phyloP scores from a whole-genome alignment of 2,329 filamentous ascomycete species.

The Aspergillus sp. region DNA sequence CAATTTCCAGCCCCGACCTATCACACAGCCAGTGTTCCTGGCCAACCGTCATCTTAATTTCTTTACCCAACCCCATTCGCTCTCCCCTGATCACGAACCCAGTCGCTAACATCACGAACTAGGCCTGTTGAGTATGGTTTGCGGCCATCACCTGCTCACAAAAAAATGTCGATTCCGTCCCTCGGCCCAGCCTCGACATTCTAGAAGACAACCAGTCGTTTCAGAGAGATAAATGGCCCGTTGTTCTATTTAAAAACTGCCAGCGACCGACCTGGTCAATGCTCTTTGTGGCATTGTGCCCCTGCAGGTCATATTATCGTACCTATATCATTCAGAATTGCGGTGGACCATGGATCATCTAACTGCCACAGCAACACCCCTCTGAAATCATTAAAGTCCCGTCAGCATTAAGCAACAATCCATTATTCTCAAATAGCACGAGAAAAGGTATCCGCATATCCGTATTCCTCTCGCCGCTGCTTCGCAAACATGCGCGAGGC shows the following conservation, averaged over 20 bases:
- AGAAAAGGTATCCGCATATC: neutral
- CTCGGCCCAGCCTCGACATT: neutral
- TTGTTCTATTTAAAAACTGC: neutral
- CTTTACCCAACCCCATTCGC: slow-evolving; percentile 6
- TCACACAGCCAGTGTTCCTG: slow-evolving; percentile 14
- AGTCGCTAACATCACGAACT: neutral
- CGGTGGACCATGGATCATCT: neutral
- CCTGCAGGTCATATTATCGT: neutral
- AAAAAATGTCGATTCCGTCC: neutral
- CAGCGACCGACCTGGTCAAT: neutral
- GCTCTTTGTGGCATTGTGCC: neutral
- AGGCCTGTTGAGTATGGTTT: neutral
- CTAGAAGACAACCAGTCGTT: neutral
- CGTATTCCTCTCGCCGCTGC: neutral
- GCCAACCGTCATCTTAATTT: slow-evolving; percentile 9
- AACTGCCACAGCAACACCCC: neutral
- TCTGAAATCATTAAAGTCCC: neutral
- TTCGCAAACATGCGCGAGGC: neutral
- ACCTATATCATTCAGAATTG: too few relatives aligned
- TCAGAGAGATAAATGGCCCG: neutral
- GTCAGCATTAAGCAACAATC: neutral
- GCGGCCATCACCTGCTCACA: neutral
- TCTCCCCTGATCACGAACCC: neutral
- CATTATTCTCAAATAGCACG: neutral
- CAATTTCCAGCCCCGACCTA: slow-evolving; percentile 10